Conservation (phyloP, 495 filamentous ascomycete species). For the Xylaria venustula region DNA sequence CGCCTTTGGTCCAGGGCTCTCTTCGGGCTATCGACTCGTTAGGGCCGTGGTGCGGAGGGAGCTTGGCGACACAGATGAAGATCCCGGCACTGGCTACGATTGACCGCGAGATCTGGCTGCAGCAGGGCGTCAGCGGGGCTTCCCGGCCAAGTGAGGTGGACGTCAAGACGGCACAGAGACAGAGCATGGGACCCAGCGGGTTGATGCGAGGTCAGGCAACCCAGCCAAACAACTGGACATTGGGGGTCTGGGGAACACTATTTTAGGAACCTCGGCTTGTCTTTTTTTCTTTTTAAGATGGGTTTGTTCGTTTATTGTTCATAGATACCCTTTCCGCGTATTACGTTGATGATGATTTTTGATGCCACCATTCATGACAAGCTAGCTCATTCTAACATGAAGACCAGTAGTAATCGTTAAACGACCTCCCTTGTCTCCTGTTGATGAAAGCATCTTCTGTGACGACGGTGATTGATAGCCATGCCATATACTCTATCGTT, state of each 20-base stretch:
- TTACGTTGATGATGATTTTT: conserved; percentile 6
- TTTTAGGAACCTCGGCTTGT: conserved; percentile 8
- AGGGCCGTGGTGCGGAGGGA: conserved; percentile 86
- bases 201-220: conserved; percentile 46
- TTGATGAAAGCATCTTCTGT: not conserved
- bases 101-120: conserved; percentile 80
- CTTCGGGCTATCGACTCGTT: conserved; percentile 78
- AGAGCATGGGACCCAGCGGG: conserved; percentile 61
- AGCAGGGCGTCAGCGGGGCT: conserved; percentile 72
- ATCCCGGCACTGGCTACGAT: conserved; percentile 77
- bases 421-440: not conserved
- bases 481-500: too few relatives aligned
- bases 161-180: conserved; percentile 52
- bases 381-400: not conserved
- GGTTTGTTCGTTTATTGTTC: conserved; percentile 8
- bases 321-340: conserved; percentile 19
- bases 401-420: not conserved
- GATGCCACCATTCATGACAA: not conserved
- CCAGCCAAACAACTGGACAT: conserved; percentile 71
- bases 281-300: not conserved
- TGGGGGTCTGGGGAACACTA: conserved; percentile 69
- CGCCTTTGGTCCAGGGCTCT: conserved; percentile 49
- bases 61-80: conserved; percentile 74
- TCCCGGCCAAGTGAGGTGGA: conserved; percentile 61
- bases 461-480: too few relatives aligned